Evolutionary conservation across 495 filamentous ascomycete genomes (phyloP).

Genomic region (Penicillium coprophilum): DNA sequence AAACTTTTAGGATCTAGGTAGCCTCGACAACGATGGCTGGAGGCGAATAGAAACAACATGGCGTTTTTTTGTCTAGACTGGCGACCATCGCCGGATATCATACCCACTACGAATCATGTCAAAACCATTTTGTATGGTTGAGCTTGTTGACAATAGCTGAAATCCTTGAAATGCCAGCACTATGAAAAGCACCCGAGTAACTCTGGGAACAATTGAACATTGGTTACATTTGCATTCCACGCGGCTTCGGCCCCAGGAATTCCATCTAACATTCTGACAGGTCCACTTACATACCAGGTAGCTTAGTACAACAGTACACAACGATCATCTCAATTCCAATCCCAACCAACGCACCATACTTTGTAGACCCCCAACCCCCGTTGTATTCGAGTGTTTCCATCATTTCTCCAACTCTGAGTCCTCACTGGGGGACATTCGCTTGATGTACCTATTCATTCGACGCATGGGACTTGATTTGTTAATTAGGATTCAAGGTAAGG

Average conservation of each 20-base stretch:
- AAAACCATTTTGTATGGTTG: background rate
- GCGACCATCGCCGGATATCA: background rate
- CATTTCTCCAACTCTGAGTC: background rate
- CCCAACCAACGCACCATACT: background rate
- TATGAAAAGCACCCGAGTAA: background rate
- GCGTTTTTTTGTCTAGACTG: constrained; percentile 4
- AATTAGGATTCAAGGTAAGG: background rate
- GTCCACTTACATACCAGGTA: background rate
- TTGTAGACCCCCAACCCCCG: background rate
- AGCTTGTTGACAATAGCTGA: background rate
- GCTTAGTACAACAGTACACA: background rate
- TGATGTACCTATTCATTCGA: background rate
- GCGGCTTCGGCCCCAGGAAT: background rate
- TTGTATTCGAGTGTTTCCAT: background rate
- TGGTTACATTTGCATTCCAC: background rate
- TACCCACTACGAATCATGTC: background rate
- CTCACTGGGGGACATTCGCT: background rate
- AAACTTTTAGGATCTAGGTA: background rate
- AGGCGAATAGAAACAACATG: background rate
- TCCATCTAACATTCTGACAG: background rate
- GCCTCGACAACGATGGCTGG: background rate
- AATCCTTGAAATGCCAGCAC: background rate
- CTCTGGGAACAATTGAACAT: background rate
- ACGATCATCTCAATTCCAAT: background rate
- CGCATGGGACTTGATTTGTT: background rate